phyloP scores from a whole-genome alignment of 2,329 filamentous ascomycete genomes.

The Penicillium sclerotigenum region DNA sequence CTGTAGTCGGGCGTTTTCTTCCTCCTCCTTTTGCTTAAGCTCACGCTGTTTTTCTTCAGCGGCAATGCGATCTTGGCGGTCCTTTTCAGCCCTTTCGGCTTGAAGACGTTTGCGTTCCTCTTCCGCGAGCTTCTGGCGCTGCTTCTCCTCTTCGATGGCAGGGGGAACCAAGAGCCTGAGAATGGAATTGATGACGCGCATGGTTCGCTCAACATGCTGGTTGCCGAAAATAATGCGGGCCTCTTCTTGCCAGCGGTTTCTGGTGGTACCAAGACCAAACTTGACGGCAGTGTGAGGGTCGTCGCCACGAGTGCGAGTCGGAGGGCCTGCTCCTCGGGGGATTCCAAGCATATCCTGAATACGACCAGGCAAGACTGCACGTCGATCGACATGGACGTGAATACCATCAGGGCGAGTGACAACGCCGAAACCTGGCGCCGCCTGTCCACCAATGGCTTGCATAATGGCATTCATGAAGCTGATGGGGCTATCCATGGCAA shows the following conservation, averaged over 20 bases:
- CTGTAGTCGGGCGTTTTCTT: slow-evolving; percentile 59
- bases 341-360: slow-evolving; percentile 50
- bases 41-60: slow-evolving; percentile 71
- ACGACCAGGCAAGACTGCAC: slow-evolving; percentile 49
- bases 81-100: slow-evolving; percentile 59
- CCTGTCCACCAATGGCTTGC: slow-evolving; percentile 51
- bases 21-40: slow-evolving; percentile 64
- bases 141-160: slow-evolving; percentile 76
- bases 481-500: slow-evolving; percentile 51
- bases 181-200: slow-evolving; percentile 66
- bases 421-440: slow-evolving; percentile 42
- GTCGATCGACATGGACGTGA: slow-evolving; percentile 55
- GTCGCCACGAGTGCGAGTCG: slow-evolving; percentile 38
- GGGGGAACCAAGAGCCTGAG: slow-evolving; percentile 73
- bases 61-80: slow-evolving; percentile 61
- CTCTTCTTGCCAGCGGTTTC: slow-evolving; percentile 82
- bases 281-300: slow-evolving; percentile 66
- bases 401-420: slow-evolving; percentile 50
- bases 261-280: slow-evolving; percentile 70
- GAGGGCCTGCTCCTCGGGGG: slow-evolving; percentile 26
- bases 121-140: slow-evolving; percentile 58
- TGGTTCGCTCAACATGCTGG: slow-evolving; percentile 64
- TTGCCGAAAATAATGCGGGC: slow-evolving; percentile 78
- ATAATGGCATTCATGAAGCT: slow-evolving; percentile 58
- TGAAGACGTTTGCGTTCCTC: slow-evolving; percentile 58